Evolutionary conservation across 73 alveolate species (phyloP), one percentile per base, ranked within the genome.

Genomic region (Paramecium bursaria): DNA sequence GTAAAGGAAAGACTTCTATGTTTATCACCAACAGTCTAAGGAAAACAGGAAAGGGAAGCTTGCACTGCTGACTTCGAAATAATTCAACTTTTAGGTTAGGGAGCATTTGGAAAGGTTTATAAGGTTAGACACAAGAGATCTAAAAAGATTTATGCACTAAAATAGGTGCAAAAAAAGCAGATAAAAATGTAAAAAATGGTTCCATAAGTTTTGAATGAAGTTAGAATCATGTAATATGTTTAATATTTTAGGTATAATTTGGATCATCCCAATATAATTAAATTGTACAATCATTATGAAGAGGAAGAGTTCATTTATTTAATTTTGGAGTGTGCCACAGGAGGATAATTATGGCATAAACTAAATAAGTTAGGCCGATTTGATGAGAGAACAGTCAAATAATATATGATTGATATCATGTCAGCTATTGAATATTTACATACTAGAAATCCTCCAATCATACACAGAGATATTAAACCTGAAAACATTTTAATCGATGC

Each of bases 251-350:
- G 49, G 49, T 39, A 67, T 35, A 35, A 44, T 25, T 42, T 67
- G 5, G 82, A 67, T 48, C 96, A 91, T 85, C 94, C 94, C 10
- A 91, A 91, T 86, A 80, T 94, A 9, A 91, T 94, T 39, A 87
- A 94, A 74, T 86, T 92, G 48, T 91, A 85, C 76, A 95, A 93
- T 4, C 94, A 91, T 86, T 91, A 91, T 48, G 92, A 91, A 85
- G 96, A 91, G 73, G 91, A 94, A 51, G 86, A 85, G 51, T 86
- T 87, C 85, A 76, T 94, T 48, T 94, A 91, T 75, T 90, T 94
- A 54, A 51, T 91, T 31, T 88, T 94, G 93, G 96, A 94, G 86
- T 94, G 90, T 79, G 93, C 93, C 19, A 49, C 93, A 11, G 95
- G 95, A 55, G 98, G 98, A 3, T 80, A 94, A 44, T 61, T 91